Base-by-base conservation (phyloP, 2,329 filamentous ascomycete genomes). In the Penicillium italicum region DNA sequence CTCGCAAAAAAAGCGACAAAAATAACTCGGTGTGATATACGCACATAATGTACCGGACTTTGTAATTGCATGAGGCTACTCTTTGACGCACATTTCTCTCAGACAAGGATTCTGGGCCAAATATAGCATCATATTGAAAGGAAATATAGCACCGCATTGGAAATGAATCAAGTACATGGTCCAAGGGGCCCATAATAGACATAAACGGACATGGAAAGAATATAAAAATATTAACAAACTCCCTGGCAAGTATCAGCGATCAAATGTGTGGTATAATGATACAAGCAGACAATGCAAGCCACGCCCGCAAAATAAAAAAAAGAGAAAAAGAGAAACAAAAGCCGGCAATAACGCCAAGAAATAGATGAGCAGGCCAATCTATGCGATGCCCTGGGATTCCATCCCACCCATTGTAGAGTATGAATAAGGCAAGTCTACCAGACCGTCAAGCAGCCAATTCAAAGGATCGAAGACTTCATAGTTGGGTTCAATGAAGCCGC, bases 381-480 rank as follows among this genome's bases (percentile, higher is more conserved):
- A 75, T 54, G 66, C 67, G 56, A 76, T 72, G 11, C 72, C 69
- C 55, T 72, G 70, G 11, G 73, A 60, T 59, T 80, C 79, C 55
- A 80, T 66, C 4, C 77, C 78, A 31, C 77, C 75, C 55, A 79
- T 69, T 58, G 87, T 83, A 36, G 81, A 78, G 65, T 83, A 87
- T 11, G 79, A 81, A 68, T 87, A 91, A 61, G 89, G 90, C 69
- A 93, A 88, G 69, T 92, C 89, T 57, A 94, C 80, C 33, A 93
- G 79, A 14, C 90, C 90, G 71, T 97, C 92, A 57, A 97, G 78
- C 79, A 96, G 91, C 92, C 92, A 97, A 72, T 93, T 90, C 66
- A 96, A 81, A 1, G 92, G 90, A 74, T 96, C 91, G 68, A 96
- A 96, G 59, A 95, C 90, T 71, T 96, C 90, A 72, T 91, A 91